Evolutionary conservation across 2,329 filamentous ascomycete genomes (phyloP), one percentile per base, ranked within the genome.

Genomic region (Nakataea oryzae): DNA sequence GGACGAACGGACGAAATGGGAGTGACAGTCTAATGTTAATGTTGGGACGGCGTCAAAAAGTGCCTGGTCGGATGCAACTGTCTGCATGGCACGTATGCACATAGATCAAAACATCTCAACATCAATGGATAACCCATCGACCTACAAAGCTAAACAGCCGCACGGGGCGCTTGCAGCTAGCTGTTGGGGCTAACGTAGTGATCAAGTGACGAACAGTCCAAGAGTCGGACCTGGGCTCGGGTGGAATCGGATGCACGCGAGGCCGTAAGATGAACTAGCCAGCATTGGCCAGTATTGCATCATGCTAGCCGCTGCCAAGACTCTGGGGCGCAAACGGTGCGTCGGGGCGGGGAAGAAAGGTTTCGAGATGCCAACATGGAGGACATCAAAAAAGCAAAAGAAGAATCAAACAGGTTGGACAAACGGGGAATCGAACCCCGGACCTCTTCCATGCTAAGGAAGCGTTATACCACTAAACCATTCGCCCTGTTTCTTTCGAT

Each of bases 391-490:
- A 47, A 47, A 47, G 34, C 41, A n/a, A 7, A 50, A 17, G 14
- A 17, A 41, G 34, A 12, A 41, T 9, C 21, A 3, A 9, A 50
- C 41, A 50, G 21, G 21, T 8, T 60, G 58, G 58, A 60, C 32
- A 60, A 41, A 60, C 58, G 32, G 47, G 47, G 58, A 60, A 60
- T 60, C 58, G 58, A 60, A 60, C 58, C 47, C 58, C 32, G 58
- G 58, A 60, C 58, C 58, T 60, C 58, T 60, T 60, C 58, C 58
- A 60, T 60, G 58, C 58, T 60, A 60, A 60, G 58, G 58, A 60
- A 60, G 58, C 58, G 47, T 60, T 60, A 60, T 60, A 60, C 58
- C 58, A 60, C 58, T 60, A 60, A 60, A 60, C 58, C 58, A 60
- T 60, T 50, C 41, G 41, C 41, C 41, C 41, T 50, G 41, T n/a